Evolutionary conservation across 768 basidiomycete genomes (phyloP).

Genomic region (Kwoniella dendrophila): DNA sequence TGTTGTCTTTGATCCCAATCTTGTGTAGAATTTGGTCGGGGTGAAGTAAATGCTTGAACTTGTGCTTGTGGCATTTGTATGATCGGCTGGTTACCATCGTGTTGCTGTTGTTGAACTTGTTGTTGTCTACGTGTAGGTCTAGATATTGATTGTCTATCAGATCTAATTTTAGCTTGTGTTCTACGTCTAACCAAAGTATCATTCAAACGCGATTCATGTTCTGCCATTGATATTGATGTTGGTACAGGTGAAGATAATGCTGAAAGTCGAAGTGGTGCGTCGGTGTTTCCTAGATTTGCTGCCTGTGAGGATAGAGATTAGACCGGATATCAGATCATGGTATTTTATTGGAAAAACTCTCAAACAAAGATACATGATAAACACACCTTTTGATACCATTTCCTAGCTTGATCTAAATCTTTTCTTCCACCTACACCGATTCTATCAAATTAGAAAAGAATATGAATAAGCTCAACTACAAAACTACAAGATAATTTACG

Average conservation of each 20-base stretch:
- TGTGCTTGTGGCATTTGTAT: constrained; percentile 1
- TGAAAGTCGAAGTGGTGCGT: constrained; percentile 72
- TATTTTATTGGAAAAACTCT: neutral
- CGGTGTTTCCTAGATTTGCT: constrained; percentile 72
- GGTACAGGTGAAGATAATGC: constrained; percentile 69
- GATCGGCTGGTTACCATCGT: neutral
- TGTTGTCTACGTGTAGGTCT: constrained; percentile 10
- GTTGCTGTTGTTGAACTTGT: constrained; percentile 1
- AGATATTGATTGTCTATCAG: constrained; percentile 35
- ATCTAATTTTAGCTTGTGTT: constrained; percentile 63
- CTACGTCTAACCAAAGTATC: constrained; percentile 77
- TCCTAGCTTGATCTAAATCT: constrained; percentile 63
- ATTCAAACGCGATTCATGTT: constrained; percentile 79
- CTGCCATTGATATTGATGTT: constrained; percentile 69
- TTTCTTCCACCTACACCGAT: constrained; percentile 77
- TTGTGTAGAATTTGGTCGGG: neutral
- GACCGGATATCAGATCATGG: neutral
- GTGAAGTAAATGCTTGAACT: constrained; percentile 6
- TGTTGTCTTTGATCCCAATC: neutral
- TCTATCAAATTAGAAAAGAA: too few species aligned
- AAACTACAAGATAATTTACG: neutral
- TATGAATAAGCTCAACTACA: neutral
- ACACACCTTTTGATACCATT: constrained; percentile 74
- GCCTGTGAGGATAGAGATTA: constrained; percentile 60
- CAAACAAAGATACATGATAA: neutral